phyloP scores from a whole-genome alignment of 2,329 filamentous ascomycete species.

The Zymoseptoria brevis region DNA sequence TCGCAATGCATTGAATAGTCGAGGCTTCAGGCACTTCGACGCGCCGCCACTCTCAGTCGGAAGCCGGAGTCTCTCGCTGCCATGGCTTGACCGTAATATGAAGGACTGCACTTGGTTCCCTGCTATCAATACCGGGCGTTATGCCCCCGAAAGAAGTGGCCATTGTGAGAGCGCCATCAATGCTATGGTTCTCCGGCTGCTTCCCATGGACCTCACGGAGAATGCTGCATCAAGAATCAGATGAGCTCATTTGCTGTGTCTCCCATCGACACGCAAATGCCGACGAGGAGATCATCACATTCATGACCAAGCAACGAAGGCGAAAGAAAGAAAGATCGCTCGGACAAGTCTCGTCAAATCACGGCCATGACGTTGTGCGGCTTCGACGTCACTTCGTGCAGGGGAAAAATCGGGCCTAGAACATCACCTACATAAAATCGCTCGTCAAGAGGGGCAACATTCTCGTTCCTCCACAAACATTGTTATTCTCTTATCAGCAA shows the following conservation, averaged over 20 bases:
- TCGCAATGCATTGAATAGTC: too few species aligned
- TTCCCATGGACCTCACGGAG: neutral
- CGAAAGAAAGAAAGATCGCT: neutral
- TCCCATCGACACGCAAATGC: neutral
- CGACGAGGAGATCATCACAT: neutral
- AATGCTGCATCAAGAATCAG: neutral
- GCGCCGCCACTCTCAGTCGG: too few species aligned
- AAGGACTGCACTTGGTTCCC: too few species aligned
- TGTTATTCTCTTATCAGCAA: neutral
- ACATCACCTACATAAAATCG: neutral
- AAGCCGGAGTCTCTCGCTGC: too few species aligned
- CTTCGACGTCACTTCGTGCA: neutral
- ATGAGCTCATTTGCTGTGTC: neutral
- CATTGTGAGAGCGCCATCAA: neutral
- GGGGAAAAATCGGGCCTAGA: neutral
- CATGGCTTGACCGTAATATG: too few species aligned
- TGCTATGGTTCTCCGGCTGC: neutral
- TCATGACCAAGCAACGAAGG: neutral
- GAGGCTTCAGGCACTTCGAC: too few species aligned
- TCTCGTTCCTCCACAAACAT: neutral
- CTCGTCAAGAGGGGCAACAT: neutral
- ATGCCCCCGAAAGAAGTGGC: too few species aligned
- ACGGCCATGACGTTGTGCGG: neutral
- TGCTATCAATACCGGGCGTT: too few species aligned
- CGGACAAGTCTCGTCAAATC: neutral